A percentile compares a stretch with the other conserved stretches of the same genome.
phyloP scores from a whole-genome alignment of 2,329 filamentous ascomycete species.

The Aspergillus tamarii region DNA sequence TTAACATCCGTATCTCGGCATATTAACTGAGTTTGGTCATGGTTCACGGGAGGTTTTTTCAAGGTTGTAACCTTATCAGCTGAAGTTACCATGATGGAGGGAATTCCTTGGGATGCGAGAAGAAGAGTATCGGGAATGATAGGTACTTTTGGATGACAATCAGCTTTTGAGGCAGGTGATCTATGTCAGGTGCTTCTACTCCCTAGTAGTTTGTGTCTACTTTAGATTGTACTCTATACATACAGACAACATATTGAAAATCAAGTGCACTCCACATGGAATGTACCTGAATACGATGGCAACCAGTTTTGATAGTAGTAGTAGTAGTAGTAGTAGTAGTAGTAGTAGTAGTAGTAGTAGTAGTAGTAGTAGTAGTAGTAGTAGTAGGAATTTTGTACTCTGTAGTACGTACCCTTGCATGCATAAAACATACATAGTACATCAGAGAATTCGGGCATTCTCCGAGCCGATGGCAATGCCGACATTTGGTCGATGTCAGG shows the following conservation, averaged over 20 bases:
- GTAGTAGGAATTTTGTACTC: neutral
- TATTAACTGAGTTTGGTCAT: neutral
- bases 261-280: too few relatives aligned
- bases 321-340: neutral
- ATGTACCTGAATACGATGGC: too few relatives aligned
- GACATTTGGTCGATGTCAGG: neutral
- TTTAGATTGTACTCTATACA: neutral
- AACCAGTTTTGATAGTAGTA: neutral
- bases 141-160: neutral
- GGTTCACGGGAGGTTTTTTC: neutral
- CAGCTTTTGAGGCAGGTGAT: neutral
- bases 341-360: neutral
- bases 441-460: neutral
- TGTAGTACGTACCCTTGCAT: neutral
- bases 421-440: neutral
- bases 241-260: neutral
- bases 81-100: neutral
- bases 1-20: neutral
- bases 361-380: neutral
- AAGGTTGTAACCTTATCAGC: neutral
- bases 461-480: neutral
- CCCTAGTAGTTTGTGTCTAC: neutral
- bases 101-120: neutral
- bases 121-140: neutral
- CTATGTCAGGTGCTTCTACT: neutral